Percentiles rank a stretch among this genome's conserved stretches.
These are phyloP conservation scores for Hygrophorus russula DNA, from an alignment of 768 basidiomycete species.

Conservation along the genomic window DNA sequence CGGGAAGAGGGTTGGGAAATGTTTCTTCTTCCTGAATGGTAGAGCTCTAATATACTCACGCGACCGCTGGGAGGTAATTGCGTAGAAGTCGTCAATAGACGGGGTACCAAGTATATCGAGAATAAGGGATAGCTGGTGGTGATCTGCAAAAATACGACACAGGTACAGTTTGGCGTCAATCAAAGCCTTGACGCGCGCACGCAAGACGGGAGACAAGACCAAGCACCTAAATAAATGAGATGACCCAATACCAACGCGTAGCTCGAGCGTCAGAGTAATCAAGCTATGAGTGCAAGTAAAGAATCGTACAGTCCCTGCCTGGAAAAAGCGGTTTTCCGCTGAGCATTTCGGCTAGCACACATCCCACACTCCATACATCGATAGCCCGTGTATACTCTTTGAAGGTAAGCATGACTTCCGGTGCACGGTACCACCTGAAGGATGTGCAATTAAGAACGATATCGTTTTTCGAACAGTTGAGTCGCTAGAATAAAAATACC, in stretches of 20 bases:
- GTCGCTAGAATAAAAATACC: slow-evolving; percentile 28
- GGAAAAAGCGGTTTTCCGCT: slow-evolving; percentile 90
- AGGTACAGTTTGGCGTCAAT: no score
- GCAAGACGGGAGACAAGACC: not conserved
- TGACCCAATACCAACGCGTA: not conserved
- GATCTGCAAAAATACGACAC: slow-evolving; percentile 38
- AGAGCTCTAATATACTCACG: slow-evolving; percentile 84
- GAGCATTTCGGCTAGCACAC: slow-evolving; percentile 85
- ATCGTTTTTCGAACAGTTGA: not conserved
- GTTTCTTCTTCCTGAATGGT: slow-evolving; percentile 74
- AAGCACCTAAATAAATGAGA: not conserved
- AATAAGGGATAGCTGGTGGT: slow-evolving; percentile 87
- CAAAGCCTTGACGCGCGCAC: no score
- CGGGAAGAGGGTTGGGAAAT: slow-evolving; percentile 60
- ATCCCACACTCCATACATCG: slow-evolving; percentile 83
- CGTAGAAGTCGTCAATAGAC: slow-evolving; percentile 89
- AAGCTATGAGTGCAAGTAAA: slow-evolving; percentile 4
- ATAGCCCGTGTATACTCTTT: slow-evolving; percentile 88
- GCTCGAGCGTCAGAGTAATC: slow-evolving; percentile 4
- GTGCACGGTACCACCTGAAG: slow-evolving; percentile 90
- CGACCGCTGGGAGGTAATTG: slow-evolving; percentile 68
- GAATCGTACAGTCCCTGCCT: slow-evolving; percentile 73
- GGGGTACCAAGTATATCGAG: slow-evolving; percentile 90
- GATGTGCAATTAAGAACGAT: not conserved
- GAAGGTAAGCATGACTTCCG: slow-evolving; percentile 97